These are phyloP conservation scores for Paramecium pentaurelia DNA, from an alignment of 73 alveolate species.

Conservation along the genomic window DNA sequence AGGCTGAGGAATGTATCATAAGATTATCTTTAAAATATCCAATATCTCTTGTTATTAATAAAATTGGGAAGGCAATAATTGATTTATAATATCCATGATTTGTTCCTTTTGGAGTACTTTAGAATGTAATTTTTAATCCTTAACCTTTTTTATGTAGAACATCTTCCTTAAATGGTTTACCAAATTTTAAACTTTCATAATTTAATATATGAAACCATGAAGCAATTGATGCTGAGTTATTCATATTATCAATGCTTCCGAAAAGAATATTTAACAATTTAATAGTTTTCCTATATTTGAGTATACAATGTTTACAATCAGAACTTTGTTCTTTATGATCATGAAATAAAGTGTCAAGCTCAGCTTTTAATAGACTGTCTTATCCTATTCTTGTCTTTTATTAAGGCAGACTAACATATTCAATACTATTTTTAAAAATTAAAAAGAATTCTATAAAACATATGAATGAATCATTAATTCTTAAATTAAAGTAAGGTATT, in stretches of 20 bases:
- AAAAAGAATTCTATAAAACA: not conserved
- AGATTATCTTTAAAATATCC: conserved; percentile 32
- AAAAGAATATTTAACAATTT: not conserved
- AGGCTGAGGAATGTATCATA: not conserved
- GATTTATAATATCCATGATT: not conserved
- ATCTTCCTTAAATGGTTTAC: not conserved
- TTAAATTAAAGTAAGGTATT: not conserved
- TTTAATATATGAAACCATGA: not conserved
- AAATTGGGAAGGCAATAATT: not conserved
- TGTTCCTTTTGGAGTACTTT: not conserved
- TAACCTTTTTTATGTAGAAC: not conserved
- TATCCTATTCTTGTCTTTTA: not conserved
- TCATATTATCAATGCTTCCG: not conserved
- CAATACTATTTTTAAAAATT: not conserved
- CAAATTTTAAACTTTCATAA: not conserved
- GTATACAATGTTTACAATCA: conserved; percentile 35
- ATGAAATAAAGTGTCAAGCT: not conserved
- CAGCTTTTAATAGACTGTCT: conserved; percentile 21
- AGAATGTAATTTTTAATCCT: not conserved
- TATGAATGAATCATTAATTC: not conserved
- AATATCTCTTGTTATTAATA: not conserved
- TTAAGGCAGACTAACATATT: not conserved
- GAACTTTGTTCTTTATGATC: conserved; percentile 15
- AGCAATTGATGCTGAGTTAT: not conserved
- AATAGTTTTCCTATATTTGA: conserved; percentile 5